These are phyloP conservation scores for Gynochthodes officinalis DNA, from an alignment of 257 asterid species.

Conservation along the genomic window DNA sequence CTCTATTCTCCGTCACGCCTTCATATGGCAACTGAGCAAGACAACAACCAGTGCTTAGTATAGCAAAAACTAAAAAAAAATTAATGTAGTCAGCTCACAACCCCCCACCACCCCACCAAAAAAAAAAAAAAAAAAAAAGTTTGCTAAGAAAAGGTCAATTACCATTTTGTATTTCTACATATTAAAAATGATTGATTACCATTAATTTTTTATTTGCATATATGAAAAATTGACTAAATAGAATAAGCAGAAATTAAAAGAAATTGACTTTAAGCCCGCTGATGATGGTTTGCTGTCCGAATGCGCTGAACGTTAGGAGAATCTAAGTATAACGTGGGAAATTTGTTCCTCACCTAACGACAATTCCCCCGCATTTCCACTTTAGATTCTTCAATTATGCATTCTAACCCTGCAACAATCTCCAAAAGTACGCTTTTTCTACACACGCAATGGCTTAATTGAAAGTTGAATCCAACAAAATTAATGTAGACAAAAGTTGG, in stretches of 20 bases:
- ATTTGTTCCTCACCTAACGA: neutral
- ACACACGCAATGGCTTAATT: neutral
- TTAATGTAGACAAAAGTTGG: neutral
- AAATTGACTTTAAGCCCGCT: neutral
- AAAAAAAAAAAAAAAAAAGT: too few relatives aligned
- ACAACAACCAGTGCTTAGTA: too few relatives aligned
- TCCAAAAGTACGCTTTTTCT: neutral
- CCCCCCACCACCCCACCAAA: too few relatives aligned
- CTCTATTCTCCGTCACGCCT: too few relatives aligned
- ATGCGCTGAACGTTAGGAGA: neutral
- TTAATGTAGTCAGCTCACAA: too few relatives aligned
- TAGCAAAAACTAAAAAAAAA: too few relatives aligned
- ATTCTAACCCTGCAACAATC: neutral
- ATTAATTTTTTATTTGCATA: too few relatives aligned
- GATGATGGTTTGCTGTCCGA: neutral
- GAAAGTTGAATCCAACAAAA: neutral
- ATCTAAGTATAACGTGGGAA: neutral
- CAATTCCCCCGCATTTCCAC: neutral
- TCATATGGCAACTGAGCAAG: too few relatives aligned
- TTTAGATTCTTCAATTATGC: neutral
- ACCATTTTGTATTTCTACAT: too few relatives aligned
- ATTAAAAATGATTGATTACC: too few relatives aligned
- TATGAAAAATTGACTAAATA: too few relatives aligned
- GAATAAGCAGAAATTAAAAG: neutral
- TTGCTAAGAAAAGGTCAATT: too few relatives aligned